Percentiles rank a stretch among this genome's conserved stretches.
Evolutionary conservation across 2,329 filamentous ascomycete species (phyloP).

Genomic region (Cadophora malorum): DNA sequence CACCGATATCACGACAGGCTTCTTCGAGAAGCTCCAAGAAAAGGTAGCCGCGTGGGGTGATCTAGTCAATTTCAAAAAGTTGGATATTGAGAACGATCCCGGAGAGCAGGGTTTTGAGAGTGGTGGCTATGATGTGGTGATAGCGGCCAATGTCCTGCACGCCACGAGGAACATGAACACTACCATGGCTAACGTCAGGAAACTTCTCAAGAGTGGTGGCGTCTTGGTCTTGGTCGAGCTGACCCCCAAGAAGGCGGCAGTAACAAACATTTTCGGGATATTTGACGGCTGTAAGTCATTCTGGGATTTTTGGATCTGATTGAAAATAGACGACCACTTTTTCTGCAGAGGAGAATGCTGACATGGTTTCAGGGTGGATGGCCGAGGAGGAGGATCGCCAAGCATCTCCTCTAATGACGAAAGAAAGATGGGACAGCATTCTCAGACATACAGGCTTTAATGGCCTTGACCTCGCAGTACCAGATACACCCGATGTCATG

Average conservation of each 20-base stretch:
- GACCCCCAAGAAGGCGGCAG: background rate
- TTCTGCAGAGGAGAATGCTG: background rate
- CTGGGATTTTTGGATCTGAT: background rate
- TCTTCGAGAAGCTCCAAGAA: background rate
- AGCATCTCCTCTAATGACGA: conserved; percentile 16
- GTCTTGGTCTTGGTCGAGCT: conserved; percentile 12
- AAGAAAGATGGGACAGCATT: conserved; percentile 9
- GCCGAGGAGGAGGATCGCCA: conserved; percentile 8
- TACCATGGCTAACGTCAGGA: background rate
- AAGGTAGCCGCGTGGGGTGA: background rate
- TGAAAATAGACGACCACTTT: background rate
- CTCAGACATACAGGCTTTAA: conserved; percentile 9
- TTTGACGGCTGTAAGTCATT: background rate
- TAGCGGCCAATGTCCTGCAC: conserved; percentile 4
- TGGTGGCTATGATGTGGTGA: background rate
- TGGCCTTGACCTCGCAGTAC: background rate
- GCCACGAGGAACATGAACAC: background rate
- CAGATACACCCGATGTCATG: conserved; percentile 8
- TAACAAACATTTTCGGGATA: conserved; percentile 3
- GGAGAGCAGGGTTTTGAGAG: background rate
- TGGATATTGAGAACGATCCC: background rate
- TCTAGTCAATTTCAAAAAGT: conserved; percentile 8
- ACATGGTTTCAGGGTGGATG: conserved; percentile 3
- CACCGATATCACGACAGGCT: conserved; percentile 1
- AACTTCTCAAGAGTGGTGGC: background rate